These are phyloP conservation scores for Pestalotiopsis sp. DNA, from an alignment of 2,329 filamentous ascomycete species.

Conservation along the genomic window DNA sequence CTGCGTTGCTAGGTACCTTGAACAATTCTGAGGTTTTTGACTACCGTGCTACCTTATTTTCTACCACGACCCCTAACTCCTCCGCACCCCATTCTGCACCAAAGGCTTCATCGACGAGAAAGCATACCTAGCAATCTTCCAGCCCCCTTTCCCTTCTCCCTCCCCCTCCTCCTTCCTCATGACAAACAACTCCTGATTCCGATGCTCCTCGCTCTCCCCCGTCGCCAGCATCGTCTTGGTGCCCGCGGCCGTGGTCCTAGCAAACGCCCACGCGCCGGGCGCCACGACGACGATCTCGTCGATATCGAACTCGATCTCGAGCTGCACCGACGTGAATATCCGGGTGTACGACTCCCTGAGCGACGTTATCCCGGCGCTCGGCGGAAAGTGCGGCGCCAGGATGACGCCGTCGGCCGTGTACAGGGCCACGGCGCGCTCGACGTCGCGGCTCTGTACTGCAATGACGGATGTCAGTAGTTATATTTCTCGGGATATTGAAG, in stretches of 20 bases:
- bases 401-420: slow-evolving; percentile 9
- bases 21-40: too few species aligned
- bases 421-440: background rate
- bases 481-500: too few species aligned
- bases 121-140: slow-evolving; percentile 10
- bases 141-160: background rate
- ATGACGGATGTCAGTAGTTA: too few species aligned
- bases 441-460: background rate
- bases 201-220: background rate
- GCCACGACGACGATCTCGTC: background rate
- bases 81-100: slow-evolving; percentile 2
- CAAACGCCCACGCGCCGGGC: background rate
- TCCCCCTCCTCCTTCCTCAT: background rate
- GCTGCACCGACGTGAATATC: background rate
- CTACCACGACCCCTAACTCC: background rate
- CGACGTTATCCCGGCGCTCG: background rate
- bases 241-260: slow-evolving; percentile 1
- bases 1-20: too few species aligned
- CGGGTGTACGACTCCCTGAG: background rate
- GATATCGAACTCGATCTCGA: slow-evolving; percentile 3
- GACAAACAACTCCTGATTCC: slow-evolving; percentile 10
- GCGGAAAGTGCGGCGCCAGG: background rate
- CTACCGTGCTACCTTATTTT: too few species aligned
- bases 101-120: slow-evolving; percentile 9
- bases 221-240: slow-evolving; percentile 1